Base-by-base conservation (phyloP, 2,329 filamentous ascomycete species). In the Diaporthe sp. region DNA sequence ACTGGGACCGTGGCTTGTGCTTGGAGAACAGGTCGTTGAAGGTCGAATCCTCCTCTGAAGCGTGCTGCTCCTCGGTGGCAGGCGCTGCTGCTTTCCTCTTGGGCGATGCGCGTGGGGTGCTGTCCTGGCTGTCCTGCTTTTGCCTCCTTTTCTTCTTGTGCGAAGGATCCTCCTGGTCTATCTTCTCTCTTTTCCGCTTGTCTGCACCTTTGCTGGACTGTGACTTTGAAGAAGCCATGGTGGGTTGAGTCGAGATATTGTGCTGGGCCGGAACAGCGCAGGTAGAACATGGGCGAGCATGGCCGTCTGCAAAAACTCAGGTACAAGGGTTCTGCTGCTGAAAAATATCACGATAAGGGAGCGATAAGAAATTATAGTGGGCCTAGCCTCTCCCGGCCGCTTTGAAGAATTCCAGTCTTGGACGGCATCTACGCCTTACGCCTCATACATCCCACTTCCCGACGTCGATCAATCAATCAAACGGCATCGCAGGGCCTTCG, bases 401-500 rank as follows among this genome's bases (percentile, higher is more conserved):
- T 73, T 57, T 37, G 46, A 71, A 86, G 85, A 86, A 85, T 84
- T 85, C 85, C 85, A 85, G 80, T 31, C 70, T 49, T 22, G 2
- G 67, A 28, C 28, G 13, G 10, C 57, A 44, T 53, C 49, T 37
- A 53, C 44, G 39, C 55, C 39, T 25, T 49, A 46, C 71, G 53
- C 22, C n/a, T 17, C 37, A 6, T 31, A 8, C 53, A 22, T 55
- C 25, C 53, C 25, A 6, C 37, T 42, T 31, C 9, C 28, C 46
- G 15, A 61, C 65, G 12, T 61, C 15, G 42, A 58, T 34, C 51
- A 61, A 25, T 28, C 44, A 28, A 57, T 74, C 62, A 71, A 57
- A 44, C 37, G 46, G 76, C 76, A 70, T 70, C 49, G 49, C 65
- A 42, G 49, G 34, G 49, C 9, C n/a, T 19, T 12, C 31, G 39